Percentiles rank a stretch among this genome's conserved stretches.
Conservation (phyloP, 192 early-diverging fungal species). For the Coemansia sp. region DNA sequence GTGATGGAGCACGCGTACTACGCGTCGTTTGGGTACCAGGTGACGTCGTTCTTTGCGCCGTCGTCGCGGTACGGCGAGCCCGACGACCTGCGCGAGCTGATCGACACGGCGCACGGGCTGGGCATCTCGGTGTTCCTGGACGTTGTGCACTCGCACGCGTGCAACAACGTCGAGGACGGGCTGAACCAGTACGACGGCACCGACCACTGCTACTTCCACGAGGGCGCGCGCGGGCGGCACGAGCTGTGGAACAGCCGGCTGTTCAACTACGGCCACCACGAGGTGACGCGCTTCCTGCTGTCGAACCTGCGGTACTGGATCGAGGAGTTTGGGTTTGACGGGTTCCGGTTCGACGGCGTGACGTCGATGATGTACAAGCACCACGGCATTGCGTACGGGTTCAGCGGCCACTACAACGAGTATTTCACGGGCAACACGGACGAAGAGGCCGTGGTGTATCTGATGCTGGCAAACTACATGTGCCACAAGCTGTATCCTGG, state of each 20-base stretch:
- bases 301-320: constrained; percentile 96
- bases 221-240: constrained; percentile 78
- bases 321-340: constrained; percentile 87
- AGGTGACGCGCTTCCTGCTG: constrained; percentile 89
- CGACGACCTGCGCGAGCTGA: constrained; percentile 87
- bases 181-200: constrained; percentile 95
- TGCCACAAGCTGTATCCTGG: constrained; percentile 78
- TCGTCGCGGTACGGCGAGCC: constrained; percentile 91
- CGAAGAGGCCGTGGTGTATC: constrained; percentile 80
- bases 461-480: constrained; percentile 90
- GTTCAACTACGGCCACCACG: constrained; percentile 94
- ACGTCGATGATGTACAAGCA: constrained; percentile 96
- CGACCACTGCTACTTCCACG: constrained; percentile 97
- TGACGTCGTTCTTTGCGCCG: constrained; percentile 94
- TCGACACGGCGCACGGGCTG: constrained; percentile 87
- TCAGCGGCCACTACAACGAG: constrained; percentile 90
- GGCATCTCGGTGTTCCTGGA: constrained; percentile 89
- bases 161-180: constrained; percentile 93
- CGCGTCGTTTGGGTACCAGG: constrained; percentile 97
- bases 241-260: constrained; percentile 91
- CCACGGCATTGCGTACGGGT: constrained; percentile 92
- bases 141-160: constrained; percentile 95
- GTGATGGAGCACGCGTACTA: constrained; percentile 99
- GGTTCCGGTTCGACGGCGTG: constrained; percentile 98
- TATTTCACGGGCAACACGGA: constrained; percentile 86